These are phyloP conservation scores for Blepharisma japonicum DNA, from an alignment of 73 alveolate species.

Conservation along the genomic window DNA sequence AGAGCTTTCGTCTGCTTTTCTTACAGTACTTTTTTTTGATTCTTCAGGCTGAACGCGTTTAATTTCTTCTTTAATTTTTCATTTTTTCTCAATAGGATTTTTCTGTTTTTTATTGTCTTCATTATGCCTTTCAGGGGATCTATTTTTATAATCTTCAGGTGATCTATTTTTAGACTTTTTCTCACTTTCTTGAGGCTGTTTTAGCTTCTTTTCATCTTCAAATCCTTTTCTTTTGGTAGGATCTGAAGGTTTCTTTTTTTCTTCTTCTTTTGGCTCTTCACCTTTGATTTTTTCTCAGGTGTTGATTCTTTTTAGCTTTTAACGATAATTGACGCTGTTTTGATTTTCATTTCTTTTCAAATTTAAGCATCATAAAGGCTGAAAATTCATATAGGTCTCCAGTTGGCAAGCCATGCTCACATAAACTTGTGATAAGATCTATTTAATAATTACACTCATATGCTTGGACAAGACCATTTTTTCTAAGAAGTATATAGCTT, in stretches of 20 bases:
- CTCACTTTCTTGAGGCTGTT: background rate
- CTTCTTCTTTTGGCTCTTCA: constrained; percentile 24
- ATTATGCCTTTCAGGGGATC: constrained; percentile 36
- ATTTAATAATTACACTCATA: constrained; percentile 53
- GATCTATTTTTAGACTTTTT: constrained; percentile 28
- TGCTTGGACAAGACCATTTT: constrained; percentile 73
- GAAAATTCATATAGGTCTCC: constrained; percentile 89
- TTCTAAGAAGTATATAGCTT: constrained; percentile 20
- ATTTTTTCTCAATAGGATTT: constrained; percentile 29
- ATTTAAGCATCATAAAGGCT: constrained; percentile 73
- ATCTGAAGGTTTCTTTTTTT: constrained; percentile 30
- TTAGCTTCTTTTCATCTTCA: constrained; percentile 11
- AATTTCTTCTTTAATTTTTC: background rate
- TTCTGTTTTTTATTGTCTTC: constrained; percentile 16
- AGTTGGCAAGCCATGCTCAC: constrained; percentile 90
- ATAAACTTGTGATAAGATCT: constrained; percentile 72
- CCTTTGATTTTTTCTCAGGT: constrained; percentile 31
- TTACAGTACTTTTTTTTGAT: background rate
- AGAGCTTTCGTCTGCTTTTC: background rate
- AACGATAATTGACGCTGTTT: background rate
- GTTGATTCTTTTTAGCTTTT: constrained; percentile 30
- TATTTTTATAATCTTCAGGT: background rate
- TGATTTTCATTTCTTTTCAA: constrained; percentile 83
- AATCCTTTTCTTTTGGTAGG: constrained; percentile 7
- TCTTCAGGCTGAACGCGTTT: background rate